Conservation (phyloP, 306 rosid genomes). For the Cicer judaicum region DNA sequence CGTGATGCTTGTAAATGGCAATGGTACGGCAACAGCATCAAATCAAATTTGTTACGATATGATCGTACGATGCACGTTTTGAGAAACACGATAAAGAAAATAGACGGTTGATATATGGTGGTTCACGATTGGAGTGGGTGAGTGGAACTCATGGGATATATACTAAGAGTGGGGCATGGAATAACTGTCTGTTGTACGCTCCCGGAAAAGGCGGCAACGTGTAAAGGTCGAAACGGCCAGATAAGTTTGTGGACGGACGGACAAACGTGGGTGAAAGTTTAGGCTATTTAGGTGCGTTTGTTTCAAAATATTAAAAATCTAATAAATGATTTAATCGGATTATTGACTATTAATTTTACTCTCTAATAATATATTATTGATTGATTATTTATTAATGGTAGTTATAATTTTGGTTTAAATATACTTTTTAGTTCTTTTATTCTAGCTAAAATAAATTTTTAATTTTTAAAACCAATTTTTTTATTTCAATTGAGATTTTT, state of each 20-base stretch:
- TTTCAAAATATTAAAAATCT: neutral
- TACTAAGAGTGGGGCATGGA: neutral
- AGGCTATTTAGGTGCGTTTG: neutral
- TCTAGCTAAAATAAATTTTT: no score
- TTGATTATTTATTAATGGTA: no score
- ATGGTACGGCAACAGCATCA: neutral
- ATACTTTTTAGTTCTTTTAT: no score
- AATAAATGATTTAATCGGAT: no score
- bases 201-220: neutral
- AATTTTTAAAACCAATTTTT: no score
- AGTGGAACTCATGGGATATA: neutral
- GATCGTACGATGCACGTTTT: neutral
- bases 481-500: no score
- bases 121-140: neutral
- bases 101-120: neutral
- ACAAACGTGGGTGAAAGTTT: neutral
- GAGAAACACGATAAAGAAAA: neutral
- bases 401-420: no score
- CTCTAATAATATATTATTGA: no score
- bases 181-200: slow-evolving; percentile 4
- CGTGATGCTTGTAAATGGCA: neutral
- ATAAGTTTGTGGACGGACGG: neutral
- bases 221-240: neutral
- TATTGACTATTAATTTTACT: no score
- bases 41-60: slow-evolving; percentile 10